Evolutionary conservation across 768 basidiomycete species (phyloP).

Genomic region (Tremella fuciformis): DNA sequence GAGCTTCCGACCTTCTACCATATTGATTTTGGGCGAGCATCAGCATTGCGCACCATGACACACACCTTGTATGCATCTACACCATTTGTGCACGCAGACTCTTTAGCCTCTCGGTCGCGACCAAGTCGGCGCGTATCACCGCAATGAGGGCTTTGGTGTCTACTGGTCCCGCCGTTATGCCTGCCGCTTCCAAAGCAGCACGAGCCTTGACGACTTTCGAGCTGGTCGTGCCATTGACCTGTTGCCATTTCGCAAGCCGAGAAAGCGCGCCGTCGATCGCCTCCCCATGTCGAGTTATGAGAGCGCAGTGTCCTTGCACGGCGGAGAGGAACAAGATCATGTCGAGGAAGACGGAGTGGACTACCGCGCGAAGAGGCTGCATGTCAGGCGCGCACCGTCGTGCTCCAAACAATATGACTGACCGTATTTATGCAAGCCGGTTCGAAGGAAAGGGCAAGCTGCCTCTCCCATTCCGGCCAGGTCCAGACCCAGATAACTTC

Average conservation of each 20-base stretch:
- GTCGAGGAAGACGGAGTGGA: conserved; percentile 38
- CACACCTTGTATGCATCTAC: no score
- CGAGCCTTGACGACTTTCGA: conserved; percentile 26
- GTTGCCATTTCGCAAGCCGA: conserved; percentile 14
- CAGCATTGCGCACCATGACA: no score
- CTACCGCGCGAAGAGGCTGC: conserved; percentile 32
- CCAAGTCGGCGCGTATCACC: conserved; percentile 24
- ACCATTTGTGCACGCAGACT: conserved; percentile 7
- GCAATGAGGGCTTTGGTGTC: conserved; percentile 16
- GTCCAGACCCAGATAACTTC: conserved; percentile 32
- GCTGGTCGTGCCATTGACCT: conserved; percentile 1
- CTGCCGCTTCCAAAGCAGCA: conserved; percentile 10
- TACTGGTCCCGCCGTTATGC: neutral
- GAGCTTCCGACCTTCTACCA: no score
- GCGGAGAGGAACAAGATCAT: conserved; percentile 27
- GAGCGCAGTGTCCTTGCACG: conserved; percentile 8
- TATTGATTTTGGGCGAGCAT: no score
- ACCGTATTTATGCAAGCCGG: conserved; percentile 34
- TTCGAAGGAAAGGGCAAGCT: conserved; percentile 28
- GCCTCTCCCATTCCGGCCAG: conserved; percentile 36
- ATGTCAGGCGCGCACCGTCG: neutral
- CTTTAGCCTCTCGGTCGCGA: conserved; percentile 30
- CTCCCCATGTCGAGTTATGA: conserved; percentile 14
- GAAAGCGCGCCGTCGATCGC: conserved; percentile 14
- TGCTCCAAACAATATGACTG: conserved; percentile 11